These are phyloP conservation scores for Starmerella stellata DNA, from an alignment of 805 yeast species.

Conservation along the genomic window DNA sequence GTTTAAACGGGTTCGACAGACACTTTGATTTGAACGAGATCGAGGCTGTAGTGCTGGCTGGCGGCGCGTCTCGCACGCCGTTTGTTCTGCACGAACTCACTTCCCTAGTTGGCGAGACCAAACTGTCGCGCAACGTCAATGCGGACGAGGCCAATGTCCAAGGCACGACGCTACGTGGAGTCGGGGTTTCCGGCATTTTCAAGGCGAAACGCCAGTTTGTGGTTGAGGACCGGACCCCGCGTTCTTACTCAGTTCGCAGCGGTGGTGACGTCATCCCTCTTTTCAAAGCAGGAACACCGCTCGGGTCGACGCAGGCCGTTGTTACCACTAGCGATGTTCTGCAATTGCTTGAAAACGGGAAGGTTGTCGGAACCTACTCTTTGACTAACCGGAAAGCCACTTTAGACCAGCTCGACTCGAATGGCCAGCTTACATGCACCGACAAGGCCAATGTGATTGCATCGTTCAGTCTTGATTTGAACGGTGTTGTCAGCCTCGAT, in stretches of 20 bases:
- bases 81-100: conserved; percentile 37
- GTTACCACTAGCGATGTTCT: conserved; percentile 17
- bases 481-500: conserved; percentile 12
- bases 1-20: conserved; percentile 23
- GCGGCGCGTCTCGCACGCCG: conserved; percentile 87
- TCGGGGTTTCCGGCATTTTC: conserved; percentile 49
- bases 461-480: conserved; percentile 9
- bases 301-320: conserved; percentile 20
- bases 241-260: conserved; percentile 33
- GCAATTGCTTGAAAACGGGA: conserved; percentile 28
- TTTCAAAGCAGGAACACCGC: conserved; percentile 19
- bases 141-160: conserved; percentile 90
- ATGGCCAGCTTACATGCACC: conserved; percentile 8
- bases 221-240: conserved; percentile 38
- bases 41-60: conserved; percentile 47
- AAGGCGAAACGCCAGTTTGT: conserved; percentile 39
- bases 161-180: conserved; percentile 77
- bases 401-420: background rate
- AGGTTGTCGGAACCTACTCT: conserved; percentile 20
- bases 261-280: conserved; percentile 23
- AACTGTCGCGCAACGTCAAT: conserved; percentile 64
- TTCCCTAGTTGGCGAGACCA: conserved; percentile 33
- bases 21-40: conserved; percentile 13
- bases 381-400: conserved; percentile 10
- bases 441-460: conserved; percentile 10